Evolutionary conservation across 2,329 filamentous ascomycete genomes (phyloP).

Genomic region (Scolecobasidium constrictum): DNA sequence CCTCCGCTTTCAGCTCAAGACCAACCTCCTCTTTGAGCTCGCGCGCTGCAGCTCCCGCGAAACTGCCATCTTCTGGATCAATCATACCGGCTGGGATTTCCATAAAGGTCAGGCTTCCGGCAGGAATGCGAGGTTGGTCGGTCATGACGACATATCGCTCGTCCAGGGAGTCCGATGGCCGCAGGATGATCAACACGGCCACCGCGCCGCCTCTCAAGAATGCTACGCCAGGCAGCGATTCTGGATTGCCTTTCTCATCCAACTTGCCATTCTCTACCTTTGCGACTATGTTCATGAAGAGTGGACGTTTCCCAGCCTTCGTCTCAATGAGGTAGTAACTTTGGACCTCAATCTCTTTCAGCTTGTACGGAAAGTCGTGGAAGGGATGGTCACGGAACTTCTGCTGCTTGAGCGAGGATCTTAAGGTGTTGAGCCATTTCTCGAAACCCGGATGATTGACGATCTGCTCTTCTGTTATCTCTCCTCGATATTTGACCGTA

Average conservation of each 20-base stretch:
- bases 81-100: constrained; percentile 53
- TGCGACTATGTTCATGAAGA: neutral
- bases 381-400: constrained; percentile 35
- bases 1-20: constrained; percentile 35
- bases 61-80: constrained; percentile 38
- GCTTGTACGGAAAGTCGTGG: constrained; percentile 37
- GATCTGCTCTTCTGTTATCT: constrained; percentile 28
- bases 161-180: constrained; percentile 24
- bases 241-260: constrained; percentile 33
- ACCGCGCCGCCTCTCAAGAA: constrained; percentile 49
- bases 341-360: constrained; percentile 43
- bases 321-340: constrained; percentile 24
- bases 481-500: neutral
- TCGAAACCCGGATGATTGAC: constrained; percentile 43
- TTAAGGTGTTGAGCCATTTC: constrained; percentile 41
- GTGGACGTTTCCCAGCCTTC: neutral
- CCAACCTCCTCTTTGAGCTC: constrained; percentile 49
- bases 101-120: constrained; percentile 40
- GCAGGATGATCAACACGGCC: constrained; percentile 37
- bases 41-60: constrained; percentile 43
- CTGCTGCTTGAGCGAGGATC: constrained; percentile 38
- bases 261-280: constrained; percentile 34
- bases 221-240: constrained; percentile 42
- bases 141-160: constrained; percentile 44
- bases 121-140: constrained; percentile 45